Conservation (phyloP, 2,329 filamentous ascomycete genomes). For the Paraphaeosphaeria minitans region DNA sequence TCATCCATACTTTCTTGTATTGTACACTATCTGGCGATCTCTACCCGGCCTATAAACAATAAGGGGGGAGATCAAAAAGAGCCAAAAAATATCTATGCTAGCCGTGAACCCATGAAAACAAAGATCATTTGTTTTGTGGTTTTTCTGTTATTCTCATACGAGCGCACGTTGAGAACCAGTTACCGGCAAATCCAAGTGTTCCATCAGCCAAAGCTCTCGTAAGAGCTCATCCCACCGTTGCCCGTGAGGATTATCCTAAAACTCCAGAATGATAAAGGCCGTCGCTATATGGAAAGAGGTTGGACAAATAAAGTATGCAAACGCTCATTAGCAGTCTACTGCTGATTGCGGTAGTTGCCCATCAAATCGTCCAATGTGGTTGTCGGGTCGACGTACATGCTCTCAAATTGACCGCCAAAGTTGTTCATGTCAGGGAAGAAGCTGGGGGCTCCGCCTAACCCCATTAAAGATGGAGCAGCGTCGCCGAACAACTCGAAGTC, state of each 20-base stretch:
- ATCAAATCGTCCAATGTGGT: slow-evolving; percentile 42
- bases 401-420: slow-evolving; percentile 49
- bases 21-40: slow-evolving; percentile 43
- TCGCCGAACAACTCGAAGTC: slow-evolving; percentile 68
- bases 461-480: slow-evolving; percentile 29
- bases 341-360: slow-evolving; percentile 25
- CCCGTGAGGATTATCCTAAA: slow-evolving; percentile 1
- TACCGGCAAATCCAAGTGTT: slow-evolving; percentile 1
- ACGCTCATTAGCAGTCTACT: slow-evolving; percentile 26
- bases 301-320: slow-evolving; percentile 28
- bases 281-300: slow-evolving; percentile 17
- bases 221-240: slow-evolving; percentile 6
- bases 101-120: slow-evolving; percentile 28
- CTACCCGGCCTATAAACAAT: slow-evolving; percentile 33
- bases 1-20: slow-evolving; percentile 28
- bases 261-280: slow-evolving; percentile 16
- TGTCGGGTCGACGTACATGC: slow-evolving; percentile 32
- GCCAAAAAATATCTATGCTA: slow-evolving; percentile 18
- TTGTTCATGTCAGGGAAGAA: slow-evolving; percentile 48
- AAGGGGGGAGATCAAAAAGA: slow-evolving; percentile 44
- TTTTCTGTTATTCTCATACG: slow-evolving; percentile 36
- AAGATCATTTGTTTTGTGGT: slow-evolving; percentile 39
- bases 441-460: slow-evolving; percentile 32
- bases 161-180: slow-evolving; percentile 23
- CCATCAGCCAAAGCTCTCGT: background rate